Evolutionary conservation across 2,329 filamentous ascomycete genomes (phyloP).

Genomic region (Pseudogymnoascus sp.): DNA sequence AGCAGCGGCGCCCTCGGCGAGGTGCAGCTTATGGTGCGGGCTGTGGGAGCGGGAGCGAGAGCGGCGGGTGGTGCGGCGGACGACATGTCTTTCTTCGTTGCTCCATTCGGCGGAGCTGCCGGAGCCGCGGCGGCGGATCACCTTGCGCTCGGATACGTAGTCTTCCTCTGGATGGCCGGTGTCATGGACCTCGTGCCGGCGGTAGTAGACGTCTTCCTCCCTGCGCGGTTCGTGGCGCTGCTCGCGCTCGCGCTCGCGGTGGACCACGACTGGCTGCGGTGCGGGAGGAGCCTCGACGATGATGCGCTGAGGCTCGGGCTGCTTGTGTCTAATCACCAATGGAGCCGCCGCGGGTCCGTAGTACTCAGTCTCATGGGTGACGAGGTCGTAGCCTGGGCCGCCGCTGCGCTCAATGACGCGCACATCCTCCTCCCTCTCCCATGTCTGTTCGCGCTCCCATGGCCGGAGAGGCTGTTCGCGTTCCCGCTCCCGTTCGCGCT

Average conservation of each 20-base stretch:
- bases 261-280: conserved; percentile 37
- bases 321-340: conserved; percentile 48
- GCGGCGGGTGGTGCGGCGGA: conserved; percentile 43
- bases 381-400: not conserved
- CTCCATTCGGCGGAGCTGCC: conserved; percentile 34
- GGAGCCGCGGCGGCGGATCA: conserved; percentile 25
- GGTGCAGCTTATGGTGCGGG: conserved; percentile 47
- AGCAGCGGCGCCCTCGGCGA: conserved; percentile 57
- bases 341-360: conserved; percentile 44
- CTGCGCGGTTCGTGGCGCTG: conserved; percentile 20
- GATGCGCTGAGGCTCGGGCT: conserved; percentile 49
- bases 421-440: conserved; percentile 25
- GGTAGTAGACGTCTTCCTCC: conserved; percentile 29
- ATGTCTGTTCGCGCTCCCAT: conserved; percentile 24
- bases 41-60: conserved; percentile 31
- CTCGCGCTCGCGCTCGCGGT: conserved; percentile 19
- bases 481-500: conserved; percentile 35
- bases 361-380: conserved; percentile 46
- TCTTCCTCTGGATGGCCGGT: conserved; percentile 17
- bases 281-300: conserved; percentile 48
- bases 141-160: conserved; percentile 29
- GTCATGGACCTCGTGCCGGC: conserved; percentile 28
- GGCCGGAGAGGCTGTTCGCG: conserved; percentile 18
- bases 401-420: conserved; percentile 29
- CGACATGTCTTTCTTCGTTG: conserved; percentile 40